Base-by-base conservation (phyloP, 2,329 filamentous ascomycete species). In the Apiospora pterosperma region DNA sequence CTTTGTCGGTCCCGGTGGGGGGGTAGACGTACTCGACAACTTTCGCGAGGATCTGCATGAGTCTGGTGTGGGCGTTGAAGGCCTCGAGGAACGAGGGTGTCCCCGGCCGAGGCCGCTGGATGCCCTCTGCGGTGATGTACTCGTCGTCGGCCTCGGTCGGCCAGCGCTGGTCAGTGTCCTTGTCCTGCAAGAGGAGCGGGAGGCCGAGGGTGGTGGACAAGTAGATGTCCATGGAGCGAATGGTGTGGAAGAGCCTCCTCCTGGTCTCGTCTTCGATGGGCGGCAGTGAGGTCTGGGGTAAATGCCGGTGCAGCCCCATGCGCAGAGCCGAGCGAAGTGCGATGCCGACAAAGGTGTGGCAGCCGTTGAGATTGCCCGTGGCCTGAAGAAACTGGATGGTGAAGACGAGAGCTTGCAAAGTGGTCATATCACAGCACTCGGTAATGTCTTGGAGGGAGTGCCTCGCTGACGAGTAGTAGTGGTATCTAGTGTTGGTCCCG, bases 331-430 rank as follows among this genome's bases (percentile, higher is more conserved):
- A 89, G 52, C 90, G 85, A 44, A 92, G 80, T 2, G 90, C 91
- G 70, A 93, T 90, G 6, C 91, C 91, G 59, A 93, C 83, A 68
- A 92, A 92, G 0, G 90, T 87, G 76, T 93, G 93, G 74, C 91
- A 93, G 19, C 88, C 89, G 72, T 88, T 90, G 25, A 93, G 80
- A 71, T 92, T 91, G 12, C 90, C 90, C 0, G 91, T 91, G 2
- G 89, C 87, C 72, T 93, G 91, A 0, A 93, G 82, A 72, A 93
- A 93, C 3, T 93, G 80, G 58, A 92, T 89, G 82, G 92, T 90
- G 74, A 91, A 92, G 23, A 92, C 78, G 10, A 93, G 82, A 2
- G 89, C 86, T 74, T 93, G 91, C 11, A 93, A 77, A 1, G 90
- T 90, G 19, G 82, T 84, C 52, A 93, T 79, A 71, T 93, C 90